Conservation (phyloP, 2,329 filamentous ascomycete genomes). For the Leptographium lundbergii region DNA sequence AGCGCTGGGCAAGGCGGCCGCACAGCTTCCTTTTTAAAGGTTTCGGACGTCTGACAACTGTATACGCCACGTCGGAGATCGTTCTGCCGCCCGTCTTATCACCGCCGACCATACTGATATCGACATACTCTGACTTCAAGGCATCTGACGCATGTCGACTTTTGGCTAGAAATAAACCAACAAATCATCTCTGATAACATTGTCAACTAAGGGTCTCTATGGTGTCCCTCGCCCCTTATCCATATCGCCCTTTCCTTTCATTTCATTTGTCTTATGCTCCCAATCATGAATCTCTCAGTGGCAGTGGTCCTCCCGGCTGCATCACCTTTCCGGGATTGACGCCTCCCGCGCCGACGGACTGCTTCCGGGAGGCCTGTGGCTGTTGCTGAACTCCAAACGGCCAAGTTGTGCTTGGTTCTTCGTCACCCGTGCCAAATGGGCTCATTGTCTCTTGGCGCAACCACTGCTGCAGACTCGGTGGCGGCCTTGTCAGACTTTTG, state of each 20-base stretch:
- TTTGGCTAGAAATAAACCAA: no score
- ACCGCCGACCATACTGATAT: no score
- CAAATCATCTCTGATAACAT: not conserved
- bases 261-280: not conserved
- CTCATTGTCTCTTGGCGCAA: conserved; percentile 21
- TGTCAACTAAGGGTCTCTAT: not conserved
- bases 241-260: no score
- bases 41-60: no score
- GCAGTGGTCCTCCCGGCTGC: conserved; percentile 7
- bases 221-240: no score
- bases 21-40: no score
- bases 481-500: conserved; percentile 6
- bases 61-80: no score
- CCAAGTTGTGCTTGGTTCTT: conserved; percentile 2
- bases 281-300: not conserved
- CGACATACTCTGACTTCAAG: no score
- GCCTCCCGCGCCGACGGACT: conserved; percentile 8
- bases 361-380: conserved; percentile 4
- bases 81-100: no score
- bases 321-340: conserved; percentile 7
- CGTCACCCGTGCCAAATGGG: conserved; percentile 17
- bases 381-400: conserved; percentile 8
- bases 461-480: conserved; percentile 20
- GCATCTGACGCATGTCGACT: no score
- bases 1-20: no score